phyloP scores from a whole-genome alignment of 805 yeast genomes.

The Metschnikowia kofuensis region DNA sequence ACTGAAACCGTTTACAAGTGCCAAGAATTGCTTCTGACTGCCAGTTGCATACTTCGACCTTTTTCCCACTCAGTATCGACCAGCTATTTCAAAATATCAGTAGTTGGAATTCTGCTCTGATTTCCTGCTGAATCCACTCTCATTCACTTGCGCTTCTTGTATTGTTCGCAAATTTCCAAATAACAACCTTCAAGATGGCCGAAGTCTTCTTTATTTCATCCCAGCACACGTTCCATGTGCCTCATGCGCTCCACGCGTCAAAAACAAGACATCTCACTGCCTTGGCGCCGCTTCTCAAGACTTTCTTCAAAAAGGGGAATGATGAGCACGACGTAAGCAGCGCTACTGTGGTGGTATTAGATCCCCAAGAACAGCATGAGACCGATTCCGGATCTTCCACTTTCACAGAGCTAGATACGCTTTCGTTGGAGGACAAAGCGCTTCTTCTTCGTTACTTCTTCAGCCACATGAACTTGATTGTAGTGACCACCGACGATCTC shows the following conservation, averaged over 20 bases:
- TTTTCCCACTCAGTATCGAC: too few relatives aligned
- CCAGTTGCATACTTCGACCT: too few relatives aligned
- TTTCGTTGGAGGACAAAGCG: conserved; percentile 26
- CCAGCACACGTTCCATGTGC: conserved; percentile 10
- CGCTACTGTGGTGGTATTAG: conserved; percentile 30
- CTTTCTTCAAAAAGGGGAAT: conserved; percentile 31
- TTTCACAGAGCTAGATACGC: conserved; percentile 21
- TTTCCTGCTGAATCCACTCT: too few relatives aligned
- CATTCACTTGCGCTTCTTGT: too few relatives aligned
- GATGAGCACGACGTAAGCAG: conserved; percentile 32
- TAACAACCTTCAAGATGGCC: conserved; percentile 14
- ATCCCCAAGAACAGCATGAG: conserved; percentile 9
- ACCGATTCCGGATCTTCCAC: background rate
- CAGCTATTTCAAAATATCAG: background rate
- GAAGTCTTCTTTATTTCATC: conserved; percentile 17
- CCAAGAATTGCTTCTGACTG: too few relatives aligned
- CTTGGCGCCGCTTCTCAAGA: conserved; percentile 14
- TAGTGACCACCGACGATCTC: conserved; percentile 15
- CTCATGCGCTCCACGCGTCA: conserved; percentile 13
- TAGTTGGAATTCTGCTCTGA: background rate
- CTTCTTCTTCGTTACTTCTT: conserved; percentile 36
- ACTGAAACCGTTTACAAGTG: too few relatives aligned
- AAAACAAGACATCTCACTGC: conserved; percentile 20
- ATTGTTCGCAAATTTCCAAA: background rate
- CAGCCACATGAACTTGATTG: conserved; percentile 35